These are phyloP conservation scores for Kregervanrija fluxuum DNA, from an alignment of 805 yeast genomes.

Conservation along the genomic window DNA sequence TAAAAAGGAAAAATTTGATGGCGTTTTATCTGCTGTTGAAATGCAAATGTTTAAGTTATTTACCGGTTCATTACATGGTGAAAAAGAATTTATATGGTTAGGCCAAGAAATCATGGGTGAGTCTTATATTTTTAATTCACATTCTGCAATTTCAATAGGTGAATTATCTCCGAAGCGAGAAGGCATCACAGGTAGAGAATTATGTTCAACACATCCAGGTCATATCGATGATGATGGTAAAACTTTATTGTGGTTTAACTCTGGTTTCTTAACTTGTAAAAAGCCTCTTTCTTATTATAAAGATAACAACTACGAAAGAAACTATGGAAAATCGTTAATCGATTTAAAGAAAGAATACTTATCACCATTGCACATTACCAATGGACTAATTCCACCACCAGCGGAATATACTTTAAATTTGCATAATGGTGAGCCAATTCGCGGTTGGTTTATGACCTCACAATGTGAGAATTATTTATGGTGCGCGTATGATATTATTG, in stretches of 20 bases:
- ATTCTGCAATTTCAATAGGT: constrained; percentile 56
- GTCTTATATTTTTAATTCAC: constrained; percentile 40
- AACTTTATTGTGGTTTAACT: constrained; percentile 58
- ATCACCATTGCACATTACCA: constrained; percentile 35
- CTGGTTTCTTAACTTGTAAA: constrained; percentile 60
- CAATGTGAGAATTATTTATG: constrained; percentile 51
- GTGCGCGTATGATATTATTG: constrained; percentile 55
- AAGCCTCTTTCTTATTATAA: constrained; percentile 32
- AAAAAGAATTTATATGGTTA: constrained; percentile 72
- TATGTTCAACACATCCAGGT: constrained; percentile 60
- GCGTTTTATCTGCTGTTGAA: constrained; percentile 36
- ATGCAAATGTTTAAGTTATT: constrained; percentile 37
- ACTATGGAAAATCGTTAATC: constrained; percentile 18
- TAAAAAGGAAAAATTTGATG: constrained; percentile 41
- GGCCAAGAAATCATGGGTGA: constrained; percentile 55
- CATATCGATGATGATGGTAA: constrained; percentile 47
- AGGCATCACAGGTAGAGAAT: constrained; percentile 27
- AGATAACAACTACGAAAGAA: constrained; percentile 29
- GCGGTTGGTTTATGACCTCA: constrained; percentile 48
- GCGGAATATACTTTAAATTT: constrained; percentile 26
- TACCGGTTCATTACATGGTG: constrained; percentile 61
- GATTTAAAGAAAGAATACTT: constrained; percentile 31
- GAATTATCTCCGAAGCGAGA: constrained; percentile 18
- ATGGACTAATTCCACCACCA: constrained; percentile 48
- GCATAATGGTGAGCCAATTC: constrained; percentile 36